These are phyloP conservation scores for Xenosphaeropsis pyriputrescens DNA, from an alignment of 2,329 filamentous ascomycete genomes.

Conservation along the genomic window DNA sequence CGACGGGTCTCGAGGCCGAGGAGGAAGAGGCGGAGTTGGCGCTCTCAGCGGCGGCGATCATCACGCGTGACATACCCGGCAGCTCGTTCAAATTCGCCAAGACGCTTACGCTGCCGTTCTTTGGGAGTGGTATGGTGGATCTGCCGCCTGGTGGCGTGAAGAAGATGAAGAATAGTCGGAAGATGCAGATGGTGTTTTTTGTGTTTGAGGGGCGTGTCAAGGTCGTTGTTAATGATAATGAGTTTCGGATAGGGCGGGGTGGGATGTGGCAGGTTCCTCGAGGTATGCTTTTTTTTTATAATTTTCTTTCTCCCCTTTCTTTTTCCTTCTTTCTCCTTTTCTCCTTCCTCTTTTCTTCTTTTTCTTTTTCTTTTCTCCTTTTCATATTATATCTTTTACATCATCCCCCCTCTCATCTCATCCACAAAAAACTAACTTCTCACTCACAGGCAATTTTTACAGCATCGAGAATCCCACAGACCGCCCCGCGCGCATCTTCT, in stretches of 20 bases:
- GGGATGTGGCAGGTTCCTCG: constrained; percentile 91
- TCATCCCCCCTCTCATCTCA: too few species aligned
- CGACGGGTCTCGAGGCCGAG: constrained; percentile 21
- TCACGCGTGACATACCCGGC: constrained; percentile 41
- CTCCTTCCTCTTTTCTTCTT: constrained; percentile 5
- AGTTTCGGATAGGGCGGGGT: constrained; percentile 73
- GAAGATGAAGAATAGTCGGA: constrained; percentile 78
- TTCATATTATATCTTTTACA: not conserved
- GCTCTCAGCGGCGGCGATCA: constrained; percentile 31
- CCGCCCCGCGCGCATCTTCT: constrained; percentile 67
- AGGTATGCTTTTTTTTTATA: constrained; percentile 48
- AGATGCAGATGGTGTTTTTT: constrained; percentile 97
- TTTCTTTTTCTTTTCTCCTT: constrained; percentile 3
- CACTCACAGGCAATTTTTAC: constrained; percentile 93
- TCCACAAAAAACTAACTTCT: constrained; percentile 8
- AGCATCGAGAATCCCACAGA: constrained; percentile 72
- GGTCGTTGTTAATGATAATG: constrained; percentile 60
- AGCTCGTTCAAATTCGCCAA: constrained; percentile 81
- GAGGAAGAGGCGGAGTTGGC: constrained; percentile 40
- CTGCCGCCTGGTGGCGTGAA: constrained; percentile 74
- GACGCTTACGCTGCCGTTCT: constrained; percentile 69
- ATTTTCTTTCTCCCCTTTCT: constrained; percentile 4
- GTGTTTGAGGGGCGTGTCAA: constrained; percentile 71
- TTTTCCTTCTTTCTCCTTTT: constrained; percentile 3
- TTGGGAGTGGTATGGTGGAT: constrained; percentile 83